Evolutionary conservation across 306 rosid species (phyloP).

Genomic region (Glycine soja): DNA sequence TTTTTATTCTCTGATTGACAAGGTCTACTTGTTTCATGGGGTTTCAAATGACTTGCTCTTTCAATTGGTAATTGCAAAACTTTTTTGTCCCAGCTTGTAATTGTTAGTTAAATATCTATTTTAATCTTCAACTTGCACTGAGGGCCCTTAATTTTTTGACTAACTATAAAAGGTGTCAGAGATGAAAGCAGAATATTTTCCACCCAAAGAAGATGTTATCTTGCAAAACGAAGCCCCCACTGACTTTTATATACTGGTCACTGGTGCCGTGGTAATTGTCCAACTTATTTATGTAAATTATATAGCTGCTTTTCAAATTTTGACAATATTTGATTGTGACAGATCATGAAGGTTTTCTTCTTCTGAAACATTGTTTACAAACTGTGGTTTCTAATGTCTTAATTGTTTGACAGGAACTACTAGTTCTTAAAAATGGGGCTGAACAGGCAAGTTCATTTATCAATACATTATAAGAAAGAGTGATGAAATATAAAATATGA

Average conservation of each 20-base stretch:
- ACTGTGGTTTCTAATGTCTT: conserved; percentile 43
- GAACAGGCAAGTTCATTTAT: conserved; percentile 70
- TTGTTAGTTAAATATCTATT: conserved; percentile 8
- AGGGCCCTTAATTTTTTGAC: conserved; percentile 13
- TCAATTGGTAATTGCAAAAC: conserved; percentile 74
- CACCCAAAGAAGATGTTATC: conserved; percentile 95
- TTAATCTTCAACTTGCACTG: conserved; percentile 26
- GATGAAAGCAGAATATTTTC: conserved; percentile 98
- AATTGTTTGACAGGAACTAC: conserved; percentile 63
- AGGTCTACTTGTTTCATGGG: conserved; percentile 82
- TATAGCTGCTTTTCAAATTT: not conserved
- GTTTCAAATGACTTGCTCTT: conserved; percentile 90
- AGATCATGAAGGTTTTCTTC: not conserved
- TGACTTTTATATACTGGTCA: conserved; percentile 85
- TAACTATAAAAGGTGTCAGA: conserved; percentile 73
- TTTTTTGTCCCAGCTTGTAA: conserved; percentile 1
- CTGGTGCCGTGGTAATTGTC: conserved; percentile 83
- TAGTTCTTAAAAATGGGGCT: conserved; percentile 72
- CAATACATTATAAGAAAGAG: not conserved
- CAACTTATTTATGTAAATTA: conserved; percentile 11
- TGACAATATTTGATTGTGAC: not conserved
- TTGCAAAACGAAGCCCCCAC: conserved; percentile 98
- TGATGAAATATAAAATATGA: not conserved
- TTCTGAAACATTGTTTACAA: not conserved
- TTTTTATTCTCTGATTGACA: conserved; percentile 75